A percentile compares a stretch with the other conserved stretches of the same genome.
These are phyloP conservation scores for Penicillium sp. DNA, from an alignment of 2,329 filamentous ascomycete species.

Conservation along the genomic window DNA sequence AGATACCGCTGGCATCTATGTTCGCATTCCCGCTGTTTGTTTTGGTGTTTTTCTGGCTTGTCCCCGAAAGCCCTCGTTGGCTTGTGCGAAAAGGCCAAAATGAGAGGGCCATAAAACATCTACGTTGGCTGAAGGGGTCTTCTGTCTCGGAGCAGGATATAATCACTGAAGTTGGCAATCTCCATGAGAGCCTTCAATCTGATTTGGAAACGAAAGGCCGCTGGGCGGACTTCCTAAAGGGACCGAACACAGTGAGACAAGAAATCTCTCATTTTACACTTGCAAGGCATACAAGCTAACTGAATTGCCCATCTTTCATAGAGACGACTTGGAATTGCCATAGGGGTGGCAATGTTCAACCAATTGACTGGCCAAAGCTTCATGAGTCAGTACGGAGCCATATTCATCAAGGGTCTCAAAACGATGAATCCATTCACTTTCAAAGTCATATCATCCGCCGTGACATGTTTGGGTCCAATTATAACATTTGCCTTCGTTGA, in stretches of 20 bases:
- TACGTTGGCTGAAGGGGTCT: conserved; percentile 2
- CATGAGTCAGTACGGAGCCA: conserved; percentile 17
- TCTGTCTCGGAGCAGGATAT: not conserved
- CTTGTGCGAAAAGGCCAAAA: not conserved
- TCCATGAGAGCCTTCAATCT: conserved; percentile 8
- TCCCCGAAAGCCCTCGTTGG: conserved; percentile 4
- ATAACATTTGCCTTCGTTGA: conserved; percentile 11
- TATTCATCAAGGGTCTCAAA: conserved; percentile 20
- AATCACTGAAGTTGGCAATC: not conserved
- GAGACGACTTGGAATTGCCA: conserved; percentile 7
- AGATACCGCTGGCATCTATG: conserved; percentile 2
- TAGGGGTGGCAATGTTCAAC: conserved; percentile 14
- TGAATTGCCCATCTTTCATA: not conserved
- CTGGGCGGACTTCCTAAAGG: conserved; percentile 14
- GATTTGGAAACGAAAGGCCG: conserved; percentile 13
- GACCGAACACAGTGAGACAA: conserved; percentile 7
- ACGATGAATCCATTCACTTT: conserved; percentile 16
- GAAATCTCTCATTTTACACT: not conserved
- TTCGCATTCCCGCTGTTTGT: conserved; percentile 5
- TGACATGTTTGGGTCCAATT: conserved; percentile 6
- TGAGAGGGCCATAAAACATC: not conserved
- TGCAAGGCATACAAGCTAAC: not conserved
- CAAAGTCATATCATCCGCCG: conserved; percentile 1
- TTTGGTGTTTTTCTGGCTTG: conserved; percentile 1
- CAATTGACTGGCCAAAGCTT: conserved; percentile 21